Base-by-base conservation (phyloP, 176 grass and related monocot species). In the Bolboschoenus planiculmis region DNA sequence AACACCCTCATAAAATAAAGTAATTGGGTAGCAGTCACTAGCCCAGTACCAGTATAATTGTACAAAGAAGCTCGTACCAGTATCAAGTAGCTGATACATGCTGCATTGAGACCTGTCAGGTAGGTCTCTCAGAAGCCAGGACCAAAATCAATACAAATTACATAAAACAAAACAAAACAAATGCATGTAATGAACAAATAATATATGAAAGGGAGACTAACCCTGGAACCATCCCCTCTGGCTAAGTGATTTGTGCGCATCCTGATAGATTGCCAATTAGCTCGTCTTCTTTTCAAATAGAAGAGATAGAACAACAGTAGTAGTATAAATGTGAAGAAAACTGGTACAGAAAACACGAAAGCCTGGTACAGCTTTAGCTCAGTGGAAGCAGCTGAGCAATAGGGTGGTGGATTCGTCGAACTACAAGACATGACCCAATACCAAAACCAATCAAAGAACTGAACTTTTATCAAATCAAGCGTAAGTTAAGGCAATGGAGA, bases 281-380 rank as follows among this genome's bases (percentile, higher is more conserved):
- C 95, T 82, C 92, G 88, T 73, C 92, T 86, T 10, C 90, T 82
- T 88, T 85, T 81, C 87, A 95, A 51, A 85, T 98, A 98, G 90
- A 92, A 90, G 29, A 98, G 35, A 81, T 95, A 98, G 92, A 98
- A 98, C 59, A 93, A 84, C 26, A 98, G 86, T 30, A 98, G 87
- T 54, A 93, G 75, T 55, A 95, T 78, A 14, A 93, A 93, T 6
- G 92, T 93, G 83, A 95, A 98, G 92, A 95, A 98, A 34, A 95
- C 87, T 0, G 95, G 95, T 80, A 95, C 90, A 0, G 92, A 95
- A 81, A 98, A 98, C 59, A 98, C 89, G 78, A 98, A 98, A 50
- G 90, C 92, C 56, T 95, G 95, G 87, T 95, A 98, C 5, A 98
- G 86, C 80, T 89, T 98, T 66, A 98, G 86, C 92, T 98, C 96